Base-by-base conservation (phyloP, 441 rosid species). In the Brassica hybrid region DNA sequence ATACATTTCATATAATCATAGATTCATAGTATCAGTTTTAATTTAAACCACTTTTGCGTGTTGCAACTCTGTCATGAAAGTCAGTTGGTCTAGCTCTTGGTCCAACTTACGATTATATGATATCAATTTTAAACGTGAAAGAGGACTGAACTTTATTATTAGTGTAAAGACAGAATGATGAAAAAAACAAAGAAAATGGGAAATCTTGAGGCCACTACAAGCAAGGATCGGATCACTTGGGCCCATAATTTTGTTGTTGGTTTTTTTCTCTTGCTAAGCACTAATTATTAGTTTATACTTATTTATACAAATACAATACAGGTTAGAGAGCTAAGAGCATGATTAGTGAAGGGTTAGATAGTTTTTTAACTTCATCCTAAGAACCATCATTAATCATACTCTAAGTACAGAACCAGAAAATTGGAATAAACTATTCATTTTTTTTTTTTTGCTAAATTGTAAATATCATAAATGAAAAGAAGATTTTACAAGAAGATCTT, bases 171-270 rank as follows among this genome's bases (percentile, higher is more conserved):
- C 56, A 48, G 6, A 48, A 48, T 48, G 56, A 48, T 48, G 76
- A 72, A 9, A 18, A 17, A 48, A 48, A 60, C n/a, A 30, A 18
- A 48, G 52, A 12, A 61, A n/a, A 43, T 43, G 30, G 59, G 36
- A 57, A 60, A 71, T 71, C 27, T 71, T 3, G 58, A 48, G 16
- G 43, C 12, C 67, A 60, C 41, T 59, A 71, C 54, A 45, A 6
- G 56, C 30, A 25, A 48, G n/a, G n/a, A n/a, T n/a, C n/a, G 56
- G 56, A 48, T 48, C 56, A 48, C 56, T 45, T 25, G 60, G 59
- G 60, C 58, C 75, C 60, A 72, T 23, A 18, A n/a, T 0, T 18
- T 57, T 57, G 27, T 57, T 18, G 56, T 18, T 18, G 60, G n/a
- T n/a, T n/a, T 45, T 45, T n/a, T 45, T 48, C 14, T 60, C 36